These are phyloP conservation scores for Fusarium algeriense DNA, from an alignment of 2,329 filamentous ascomycete genomes.

Conservation along the genomic window DNA sequence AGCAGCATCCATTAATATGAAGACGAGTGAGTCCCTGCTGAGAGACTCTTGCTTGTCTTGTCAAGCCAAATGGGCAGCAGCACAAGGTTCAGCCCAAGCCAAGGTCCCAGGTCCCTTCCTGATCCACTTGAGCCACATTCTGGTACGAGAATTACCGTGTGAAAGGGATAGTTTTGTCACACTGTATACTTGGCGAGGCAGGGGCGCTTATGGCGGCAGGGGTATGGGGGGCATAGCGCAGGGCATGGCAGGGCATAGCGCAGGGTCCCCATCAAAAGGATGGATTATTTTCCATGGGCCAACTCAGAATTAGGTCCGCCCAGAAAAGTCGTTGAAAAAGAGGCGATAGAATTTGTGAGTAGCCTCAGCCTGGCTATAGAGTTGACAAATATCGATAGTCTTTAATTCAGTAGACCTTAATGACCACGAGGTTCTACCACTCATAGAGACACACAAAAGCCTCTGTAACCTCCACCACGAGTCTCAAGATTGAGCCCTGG, in stretches of 20 bases:
- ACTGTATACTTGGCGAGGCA: slow-evolving; percentile 40
- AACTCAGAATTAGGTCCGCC: slow-evolving; percentile 1
- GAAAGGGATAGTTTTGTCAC: neutral
- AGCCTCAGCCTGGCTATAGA: slow-evolving; percentile 8
- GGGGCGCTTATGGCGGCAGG: slow-evolving; percentile 35
- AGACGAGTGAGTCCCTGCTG: slow-evolving; percentile 25
- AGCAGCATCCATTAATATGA: slow-evolving; percentile 45
- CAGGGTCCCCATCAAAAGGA: slow-evolving; percentile 25
- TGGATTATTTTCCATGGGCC: slow-evolving; percentile 15
- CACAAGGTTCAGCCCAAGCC: slow-evolving; percentile 36
- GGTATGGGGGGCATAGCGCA: slow-evolving; percentile 15
- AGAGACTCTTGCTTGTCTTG: slow-evolving; percentile 1
- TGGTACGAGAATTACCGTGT: slow-evolving; percentile 41
- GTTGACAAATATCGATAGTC: slow-evolving; percentile 1
- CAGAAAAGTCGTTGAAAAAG: slow-evolving; percentile 32
- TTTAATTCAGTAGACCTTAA: neutral
- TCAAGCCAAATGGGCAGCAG: slow-evolving; percentile 24
- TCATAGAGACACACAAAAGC: slow-evolving; percentile 1
- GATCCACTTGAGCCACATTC: slow-evolving; percentile 40
- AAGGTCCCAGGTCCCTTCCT: slow-evolving; percentile 31
- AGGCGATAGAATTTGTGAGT: slow-evolving; percentile 25
- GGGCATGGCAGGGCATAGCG: slow-evolving; percentile 21
- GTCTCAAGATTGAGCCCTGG: slow-evolving; percentile 18
- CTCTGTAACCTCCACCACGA: slow-evolving; percentile 23
- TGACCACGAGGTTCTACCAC: slow-evolving; percentile 11